Evolutionary conservation across 768 basidiomycete genomes (phyloP), one percentile per base, ranked within the genome.

Genomic region (Tylopilus felleus): DNA sequence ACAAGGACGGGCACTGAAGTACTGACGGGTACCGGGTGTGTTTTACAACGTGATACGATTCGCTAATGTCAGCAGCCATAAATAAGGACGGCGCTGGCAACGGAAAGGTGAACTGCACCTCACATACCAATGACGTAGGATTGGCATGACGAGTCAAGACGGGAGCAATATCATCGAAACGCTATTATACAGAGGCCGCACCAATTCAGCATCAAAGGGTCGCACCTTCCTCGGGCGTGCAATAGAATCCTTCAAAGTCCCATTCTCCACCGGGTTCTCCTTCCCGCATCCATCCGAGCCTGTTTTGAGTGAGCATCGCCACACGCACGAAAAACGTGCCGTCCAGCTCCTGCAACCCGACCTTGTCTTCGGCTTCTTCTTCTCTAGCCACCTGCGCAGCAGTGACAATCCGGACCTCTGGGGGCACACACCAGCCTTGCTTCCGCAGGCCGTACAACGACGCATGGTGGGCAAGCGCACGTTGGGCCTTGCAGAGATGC

Each of bases 251-350:
- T 4, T 58, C 48, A 0, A 23, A 5, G 17, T 69, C 58, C 69
- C 67, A 70, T 1, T 36, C 38, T 27, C 69, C 64, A 5, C 39
- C 51, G 0, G 44, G 46, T 51, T 69, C 69, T 1, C 75, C 76
- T 47, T 81, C 76, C 38, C 74, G 64, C 36, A 74, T 68, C 73
- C 73, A 74, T 13, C 74, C 70, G 55, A 74, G 38, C 31, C 67
- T 67, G 55, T 75, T 70, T 49, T 77, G 73, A 10, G 80, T 80
- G 63, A 85, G 63, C 39, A 73, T 73, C 13, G 84, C 85, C 0
- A 74, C 73, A 29, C 85, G 73, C 23, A 82, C 59, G 65, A 89
- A 90, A 39, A 90, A 46, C n/a, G 81, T 80, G 6, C 85, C 85
- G 63, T 88, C 86, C 21, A 81, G 61, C 23, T 55, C 58, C 29